These are phyloP conservation scores for Rhynchospora pubera DNA, from an alignment of 176 grass and related monocot genomes.

Conservation along the genomic window DNA sequence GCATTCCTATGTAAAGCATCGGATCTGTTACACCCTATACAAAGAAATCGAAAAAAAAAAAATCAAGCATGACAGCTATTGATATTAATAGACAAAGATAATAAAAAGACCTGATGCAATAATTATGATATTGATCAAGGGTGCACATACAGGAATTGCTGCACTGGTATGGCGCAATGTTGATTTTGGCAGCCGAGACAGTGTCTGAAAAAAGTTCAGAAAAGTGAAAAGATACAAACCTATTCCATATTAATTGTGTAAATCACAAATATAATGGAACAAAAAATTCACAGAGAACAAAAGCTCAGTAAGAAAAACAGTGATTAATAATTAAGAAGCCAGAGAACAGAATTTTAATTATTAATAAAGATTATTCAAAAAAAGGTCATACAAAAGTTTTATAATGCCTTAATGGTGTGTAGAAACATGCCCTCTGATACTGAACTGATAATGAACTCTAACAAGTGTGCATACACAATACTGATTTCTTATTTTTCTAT, in stretches of 20 bases:
- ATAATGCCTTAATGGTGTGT: background rate
- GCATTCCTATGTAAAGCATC: constrained; percentile 99
- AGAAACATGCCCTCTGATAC: background rate
- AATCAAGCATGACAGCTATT: background rate
- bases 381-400: background rate
- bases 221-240: background rate
- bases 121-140: background rate
- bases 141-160: constrained; percentile 59
- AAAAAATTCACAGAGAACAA: background rate
- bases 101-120: background rate
- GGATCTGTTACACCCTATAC: constrained; percentile 96
- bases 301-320: background rate
- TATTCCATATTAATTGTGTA: background rate
- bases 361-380: background rate
- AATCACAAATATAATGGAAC: constrained; percentile 12
- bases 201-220: constrained; percentile 31
- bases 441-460: background rate
- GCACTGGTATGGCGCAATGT: constrained; percentile 51
- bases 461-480: background rate
- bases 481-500: background rate
- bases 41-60: constrained; percentile 7
- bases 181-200: constrained; percentile 69
- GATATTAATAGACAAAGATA: constrained; percentile 5
- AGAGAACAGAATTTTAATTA: background rate
- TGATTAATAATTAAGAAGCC: background rate